phyloP scores from a whole-genome alignment of 352 stramenopile genomes.

The Hyphochytrium catenoides region DNA sequence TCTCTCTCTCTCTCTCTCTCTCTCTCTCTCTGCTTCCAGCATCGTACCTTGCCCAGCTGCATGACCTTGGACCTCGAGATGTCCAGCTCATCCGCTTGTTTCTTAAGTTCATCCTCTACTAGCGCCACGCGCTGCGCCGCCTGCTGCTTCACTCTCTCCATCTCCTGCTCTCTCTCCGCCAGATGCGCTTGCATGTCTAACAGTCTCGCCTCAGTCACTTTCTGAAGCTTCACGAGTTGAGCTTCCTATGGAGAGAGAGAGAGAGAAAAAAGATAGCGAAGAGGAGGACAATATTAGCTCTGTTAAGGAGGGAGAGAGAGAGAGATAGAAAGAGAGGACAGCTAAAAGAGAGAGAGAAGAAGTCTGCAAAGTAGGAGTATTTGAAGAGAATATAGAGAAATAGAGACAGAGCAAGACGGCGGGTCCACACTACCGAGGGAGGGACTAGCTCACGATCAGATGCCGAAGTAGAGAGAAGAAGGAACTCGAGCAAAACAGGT shows the following conservation, averaged over 20 bases:
- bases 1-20: too few species aligned
- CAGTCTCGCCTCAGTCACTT: conserved; percentile 36
- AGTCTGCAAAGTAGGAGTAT: too few species aligned
- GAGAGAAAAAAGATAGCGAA: conserved; percentile 39
- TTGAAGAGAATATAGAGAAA: too few species aligned
- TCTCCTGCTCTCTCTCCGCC: conserved; percentile 33
- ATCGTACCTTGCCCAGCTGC: conserved; percentile 37
- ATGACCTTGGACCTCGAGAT: conserved; percentile 58
- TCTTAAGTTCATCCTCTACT: conserved; percentile 55
- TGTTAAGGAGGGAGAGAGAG: conserved; percentile 21
- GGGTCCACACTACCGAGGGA: too few species aligned
- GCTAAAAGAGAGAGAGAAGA: too few species aligned
- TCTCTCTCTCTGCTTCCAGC: too few species aligned
- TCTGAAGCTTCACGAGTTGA: conserved; percentile 56
- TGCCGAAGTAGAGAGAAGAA: too few species aligned
- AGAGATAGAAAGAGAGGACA: too few species aligned
- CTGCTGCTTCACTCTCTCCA: conserved; percentile 38
- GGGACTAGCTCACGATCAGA: too few species aligned
- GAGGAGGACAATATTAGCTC: conserved; percentile 36
- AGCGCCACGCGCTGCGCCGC: conserved; percentile 40
- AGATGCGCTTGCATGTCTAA: conserved; percentile 49
- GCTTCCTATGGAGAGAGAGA: conserved; percentile 57
- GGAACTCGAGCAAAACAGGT: too few species aligned
- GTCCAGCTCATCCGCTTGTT: conserved; percentile 51
- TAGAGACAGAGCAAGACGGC: too few species aligned